Conservation (phyloP, 75 land plant species). For the Azolla pinnata region DNA sequence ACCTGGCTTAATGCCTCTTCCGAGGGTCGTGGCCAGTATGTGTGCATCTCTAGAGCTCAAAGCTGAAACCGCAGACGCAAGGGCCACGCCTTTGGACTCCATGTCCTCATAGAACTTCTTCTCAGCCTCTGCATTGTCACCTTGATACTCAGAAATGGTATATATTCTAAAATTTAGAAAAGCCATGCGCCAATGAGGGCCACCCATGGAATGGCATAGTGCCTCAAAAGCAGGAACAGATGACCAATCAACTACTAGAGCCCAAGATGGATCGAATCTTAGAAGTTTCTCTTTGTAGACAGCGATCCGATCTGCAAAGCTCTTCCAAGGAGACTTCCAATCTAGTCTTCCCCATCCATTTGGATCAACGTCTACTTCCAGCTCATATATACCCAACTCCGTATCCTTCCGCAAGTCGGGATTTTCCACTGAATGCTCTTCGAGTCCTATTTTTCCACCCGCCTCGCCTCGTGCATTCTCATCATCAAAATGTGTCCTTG, state of each 20-base stretch:
- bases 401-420: neutral
- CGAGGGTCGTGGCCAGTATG: conserved; percentile 11
- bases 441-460: neutral
- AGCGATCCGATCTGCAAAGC: conserved; percentile 15
- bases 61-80: conserved; percentile 21
- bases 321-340: conserved; percentile 20
- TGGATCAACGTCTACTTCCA: conserved; percentile 13
- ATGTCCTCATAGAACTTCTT: conserved; percentile 14
- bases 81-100: conserved; percentile 22
- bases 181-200: conserved; percentile 15
- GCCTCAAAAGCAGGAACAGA: conserved; percentile 14
- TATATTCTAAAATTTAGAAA: conserved; percentile 20
- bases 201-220: conserved; percentile 1
- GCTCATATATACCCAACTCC: conserved; percentile 5
- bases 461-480: neutral
- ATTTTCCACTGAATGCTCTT: neutral
- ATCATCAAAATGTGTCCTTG: neutral
- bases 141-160: conserved; percentile 16
- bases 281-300: conserved; percentile 2
- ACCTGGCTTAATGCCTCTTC: conserved; percentile 13
- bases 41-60: conserved; percentile 25
- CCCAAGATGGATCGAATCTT: conserved; percentile 20
- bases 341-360: conserved; percentile 18
- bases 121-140: conserved; percentile 10
- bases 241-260: conserved; percentile 21